Evolutionary conservation across 176 grass and related monocot genomes (phyloP).

Genomic region (Poa annua): DNA sequence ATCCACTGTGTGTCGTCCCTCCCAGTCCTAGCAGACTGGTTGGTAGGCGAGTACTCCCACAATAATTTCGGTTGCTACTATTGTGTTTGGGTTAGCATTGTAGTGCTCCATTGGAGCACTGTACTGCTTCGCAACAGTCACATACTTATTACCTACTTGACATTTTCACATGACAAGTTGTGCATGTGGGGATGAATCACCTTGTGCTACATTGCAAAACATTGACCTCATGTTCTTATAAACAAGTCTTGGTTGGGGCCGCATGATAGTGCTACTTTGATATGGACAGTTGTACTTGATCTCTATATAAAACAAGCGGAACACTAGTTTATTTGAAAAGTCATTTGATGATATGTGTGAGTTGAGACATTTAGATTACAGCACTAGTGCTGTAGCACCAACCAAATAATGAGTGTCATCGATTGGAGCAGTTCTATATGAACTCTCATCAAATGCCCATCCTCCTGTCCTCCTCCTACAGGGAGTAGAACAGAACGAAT

Average conservation of each 20-base stretch:
- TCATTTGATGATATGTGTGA: not conserved
- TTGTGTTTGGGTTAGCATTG: not conserved
- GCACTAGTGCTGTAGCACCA: not conserved
- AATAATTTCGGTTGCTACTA: conserved; percentile 50
- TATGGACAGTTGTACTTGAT: not conserved
- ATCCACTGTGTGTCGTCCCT: conserved; percentile 31
- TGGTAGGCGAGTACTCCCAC: conserved; percentile 27
- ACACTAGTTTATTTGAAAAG: conserved; percentile 13
- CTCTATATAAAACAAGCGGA: not conserved
- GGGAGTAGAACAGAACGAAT: conserved; percentile 18
- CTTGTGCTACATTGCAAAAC: not conserved
- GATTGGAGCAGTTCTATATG: not conserved
- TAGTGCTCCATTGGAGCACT: not conserved
- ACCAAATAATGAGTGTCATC: conserved; percentile 34
- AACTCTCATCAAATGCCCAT: not conserved
- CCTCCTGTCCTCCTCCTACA: not conserved
- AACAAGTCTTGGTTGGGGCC: not conserved
- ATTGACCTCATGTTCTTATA: not conserved
- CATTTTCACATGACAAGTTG: not conserved
- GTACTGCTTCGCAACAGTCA: not conserved
- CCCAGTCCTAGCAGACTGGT: not conserved
- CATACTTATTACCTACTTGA: not conserved
- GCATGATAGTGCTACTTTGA: not conserved
- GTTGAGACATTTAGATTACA: conserved; percentile 5
- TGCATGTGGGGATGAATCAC: conserved; percentile 16